Base-by-base conservation (phyloP, 257 asterid genomes). In the Agastache rugosa region DNA sequence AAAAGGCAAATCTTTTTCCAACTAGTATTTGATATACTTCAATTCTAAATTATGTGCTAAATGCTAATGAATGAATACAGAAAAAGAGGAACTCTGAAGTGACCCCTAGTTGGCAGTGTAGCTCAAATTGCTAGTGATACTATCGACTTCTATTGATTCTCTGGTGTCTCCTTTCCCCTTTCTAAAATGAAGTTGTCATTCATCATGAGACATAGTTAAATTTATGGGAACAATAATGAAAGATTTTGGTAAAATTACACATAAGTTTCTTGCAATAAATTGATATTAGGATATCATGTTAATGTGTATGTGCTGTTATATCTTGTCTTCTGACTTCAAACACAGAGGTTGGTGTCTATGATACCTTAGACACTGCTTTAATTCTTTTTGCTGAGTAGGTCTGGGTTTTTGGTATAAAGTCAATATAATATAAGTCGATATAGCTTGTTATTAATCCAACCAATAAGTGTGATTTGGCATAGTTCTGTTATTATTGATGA, bases 401-500 rank as follows among this genome's bases (percentile, higher is more conserved):
- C 23, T 11, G 29, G 11, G 27, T 53, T 35, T 34, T 34, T 56
- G n/a, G 7, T 14, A 69, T 22, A 60, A 19, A 3, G n/a, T 10
- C 1, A 35, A 6, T 42, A 14, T 41, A 44, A 66, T 34, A 67
- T 3, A 31, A 67, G 63, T 39, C 45, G 69, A 23, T 41, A 37
- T 74, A 53, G 73, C 37, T 74, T 79, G 64, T 69, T 68, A 11
- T 8, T 6, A 7, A 37, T 37, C 44, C 44, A 39, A 39, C 44
- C 44, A 39, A 39, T 39, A 39, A 39, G 29, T 71, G 37, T 63
- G 72, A 34, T 71, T 51, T 42, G 45, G 23, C 54, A 4, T 29
- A 45, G 59, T 16, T 62, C 14, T 76, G 6, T 66, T 9, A 51
- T 41, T 72, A n/a, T 41, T 71, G 67, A 79, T 63, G 61, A 12